A percentile compares a stretch with the other conserved stretches of the same genome.
These are phyloP conservation scores for Pichia inconspicua DNA, from an alignment of 1,139 yeast species.

Conservation along the genomic window DNA sequence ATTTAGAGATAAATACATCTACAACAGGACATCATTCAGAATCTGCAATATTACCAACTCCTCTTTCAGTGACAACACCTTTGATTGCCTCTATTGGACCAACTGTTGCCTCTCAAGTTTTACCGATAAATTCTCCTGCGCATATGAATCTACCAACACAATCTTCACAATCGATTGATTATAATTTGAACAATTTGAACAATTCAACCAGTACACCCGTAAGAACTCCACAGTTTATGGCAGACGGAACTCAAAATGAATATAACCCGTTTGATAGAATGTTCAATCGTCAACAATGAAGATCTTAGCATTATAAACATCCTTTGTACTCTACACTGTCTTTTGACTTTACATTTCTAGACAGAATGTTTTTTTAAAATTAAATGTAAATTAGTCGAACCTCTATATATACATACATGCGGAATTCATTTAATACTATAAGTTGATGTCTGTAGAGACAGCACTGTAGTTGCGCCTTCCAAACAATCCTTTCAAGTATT, in stretches of 20 bases:
- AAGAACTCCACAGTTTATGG: neutral
- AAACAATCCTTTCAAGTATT: neutral
- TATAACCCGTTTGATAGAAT: slow-evolving; percentile 22
- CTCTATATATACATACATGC: too few relatives aligned
- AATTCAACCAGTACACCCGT: slow-evolving; percentile 5
- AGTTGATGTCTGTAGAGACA: neutral
- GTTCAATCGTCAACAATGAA: neutral
- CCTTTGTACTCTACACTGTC: too few relatives aligned
- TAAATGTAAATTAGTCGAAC: too few relatives aligned
- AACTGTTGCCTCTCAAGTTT: slow-evolving; percentile 27
- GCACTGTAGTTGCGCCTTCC: neutral
- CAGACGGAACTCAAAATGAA: slow-evolving; percentile 11
- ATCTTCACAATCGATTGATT: slow-evolving; percentile 4
- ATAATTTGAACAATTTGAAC: neutral
- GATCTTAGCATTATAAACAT: too few relatives aligned
- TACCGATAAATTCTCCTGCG: slow-evolving; percentile 23
- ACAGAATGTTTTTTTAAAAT: neutral
- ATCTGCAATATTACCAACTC: slow-evolving; percentile 2
- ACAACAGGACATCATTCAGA: neutral
- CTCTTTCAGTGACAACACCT: slow-evolving; percentile 27
- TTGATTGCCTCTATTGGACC: slow-evolving; percentile 29
- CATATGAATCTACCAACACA: neutral
- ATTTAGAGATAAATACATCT: slow-evolving; percentile 13
- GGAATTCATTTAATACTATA: neutral
- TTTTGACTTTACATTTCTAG: too few relatives aligned